Evolutionary conservation across 164 flowering plant species (phyloP), one percentile per base, ranked within the genome.

Genomic region (Vitis riparia): DNA sequence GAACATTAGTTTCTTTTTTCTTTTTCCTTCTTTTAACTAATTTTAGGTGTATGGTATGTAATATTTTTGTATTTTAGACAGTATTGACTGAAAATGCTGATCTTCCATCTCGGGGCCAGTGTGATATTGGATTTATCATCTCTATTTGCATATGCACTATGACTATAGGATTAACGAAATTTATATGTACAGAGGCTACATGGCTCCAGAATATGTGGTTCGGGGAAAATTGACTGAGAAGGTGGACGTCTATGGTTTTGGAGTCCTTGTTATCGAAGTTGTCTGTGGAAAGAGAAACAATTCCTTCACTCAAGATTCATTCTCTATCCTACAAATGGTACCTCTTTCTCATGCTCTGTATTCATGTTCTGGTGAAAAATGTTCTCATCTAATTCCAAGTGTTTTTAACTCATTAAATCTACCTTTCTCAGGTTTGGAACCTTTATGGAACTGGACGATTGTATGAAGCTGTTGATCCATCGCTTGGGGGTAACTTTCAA

Each of bases 161-260:
- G 27, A 23, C 27, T 2, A 1, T 23, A 23, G 27, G 27, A 23
- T 23, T 52, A n/a, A 51, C 59, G 52, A 55, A 59, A 16, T 72
- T 68, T 55, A 59, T 58, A 57, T 67, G 63, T 68, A 63, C 64
- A 88, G 91, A 71, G 89, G 90, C 52, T 89, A 88, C 78, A 86
- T 89, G 94, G 89, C 90, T 51, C 91, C 93, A 2, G 90, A 87
- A 69, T 87, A 89, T 23, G 64, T 87, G 8, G 84, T 87, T 59
- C 76, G 82, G 3, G 91, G 90, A n/a, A 78, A 81, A 62, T 74
- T 89, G 72, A 83, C 91, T 5, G 92, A 87, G 78, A 89, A 91
- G 76, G 91, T 89, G 16, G 91, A 91, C 68, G 87, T 91, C 44
- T 91, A 86, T 74, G 86, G 93, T 71, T 91, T 84, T 66, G 96